Percentiles rank a stretch among this genome's conserved stretches.
Evolutionary conservation across 2,329 filamentous ascomycete genomes (phyloP).

Genomic region (Neofusicoccum umdonicola): DNA sequence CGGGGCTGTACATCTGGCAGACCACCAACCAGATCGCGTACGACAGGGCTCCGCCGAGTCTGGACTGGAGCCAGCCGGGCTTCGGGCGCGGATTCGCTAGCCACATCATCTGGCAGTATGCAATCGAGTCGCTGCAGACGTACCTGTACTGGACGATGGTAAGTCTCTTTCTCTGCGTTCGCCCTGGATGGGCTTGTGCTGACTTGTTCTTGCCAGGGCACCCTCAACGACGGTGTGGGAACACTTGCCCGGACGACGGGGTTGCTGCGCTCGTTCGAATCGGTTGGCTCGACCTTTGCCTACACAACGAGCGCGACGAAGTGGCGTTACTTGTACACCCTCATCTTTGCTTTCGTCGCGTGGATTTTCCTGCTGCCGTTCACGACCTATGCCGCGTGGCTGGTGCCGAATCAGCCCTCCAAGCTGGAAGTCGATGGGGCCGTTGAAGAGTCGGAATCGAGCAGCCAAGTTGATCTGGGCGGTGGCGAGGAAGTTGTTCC

Average conservation of each 20-base stretch:
- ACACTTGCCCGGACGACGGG: conserved; percentile 50
- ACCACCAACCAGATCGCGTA: neutral
- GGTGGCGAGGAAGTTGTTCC: neutral
- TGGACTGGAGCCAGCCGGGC: conserved; percentile 47
- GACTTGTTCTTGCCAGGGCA: conserved; percentile 28
- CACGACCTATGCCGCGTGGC: neutral
- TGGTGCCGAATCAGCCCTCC: neutral
- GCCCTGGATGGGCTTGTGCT: no score
- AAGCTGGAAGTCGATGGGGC: neutral
- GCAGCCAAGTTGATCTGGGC: neutral
- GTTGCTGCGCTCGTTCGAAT: conserved; percentile 50
- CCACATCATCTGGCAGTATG: neutral
- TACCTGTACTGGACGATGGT: conserved; percentile 7
- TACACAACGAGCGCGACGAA: conserved; percentile 27
- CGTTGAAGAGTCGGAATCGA: neutral
- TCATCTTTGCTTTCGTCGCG: neutral
- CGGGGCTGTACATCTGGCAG: neutral
- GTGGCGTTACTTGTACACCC: neutral
- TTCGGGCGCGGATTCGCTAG: conserved; percentile 28
- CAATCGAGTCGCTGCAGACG: conserved; percentile 3
- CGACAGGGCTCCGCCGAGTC: conserved; percentile 25
- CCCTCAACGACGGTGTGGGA: conserved; percentile 52
- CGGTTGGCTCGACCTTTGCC: conserved; percentile 47
- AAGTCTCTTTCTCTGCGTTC: neutral
- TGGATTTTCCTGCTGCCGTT: neutral